Conservation (phyloP, 805 yeast species). For the Lipomyces chichibuensis region DNA sequence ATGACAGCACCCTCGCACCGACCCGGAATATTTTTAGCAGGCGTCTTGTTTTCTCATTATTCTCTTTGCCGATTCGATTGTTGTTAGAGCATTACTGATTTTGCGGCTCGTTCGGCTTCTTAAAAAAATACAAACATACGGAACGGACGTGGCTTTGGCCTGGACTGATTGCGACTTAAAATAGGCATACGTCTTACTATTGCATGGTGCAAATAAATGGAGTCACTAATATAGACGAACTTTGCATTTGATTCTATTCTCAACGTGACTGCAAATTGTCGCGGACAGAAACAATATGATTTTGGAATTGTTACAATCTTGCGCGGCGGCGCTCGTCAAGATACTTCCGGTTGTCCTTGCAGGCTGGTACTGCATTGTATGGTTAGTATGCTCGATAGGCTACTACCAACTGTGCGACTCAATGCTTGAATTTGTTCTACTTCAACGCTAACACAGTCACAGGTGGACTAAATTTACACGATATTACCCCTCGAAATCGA, state of each 20-base stretch:
- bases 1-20: neutral
- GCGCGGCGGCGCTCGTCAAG: neutral
- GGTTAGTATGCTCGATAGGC: conserved; percentile 27
- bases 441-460: neutral
- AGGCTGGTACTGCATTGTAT: conserved; percentile 29
- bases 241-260: neutral
- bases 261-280: neutral
- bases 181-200: neutral
- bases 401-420: conserved; percentile 28
- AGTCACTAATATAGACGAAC: neutral
- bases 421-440: neutral
- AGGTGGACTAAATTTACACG: conserved; percentile 25
- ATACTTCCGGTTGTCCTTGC: conserved; percentile 16
- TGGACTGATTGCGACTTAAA: neutral
- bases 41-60: neutral
- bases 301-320: conserved; percentile 3
- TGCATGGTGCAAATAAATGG: neutral
- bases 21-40: neutral
- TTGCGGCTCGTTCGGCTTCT: neutral
- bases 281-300: neutral
- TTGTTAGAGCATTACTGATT: neutral
- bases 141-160: neutral
- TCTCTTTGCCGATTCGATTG: neutral
- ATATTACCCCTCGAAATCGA: neutral
- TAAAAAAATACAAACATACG: neutral